Conservation (phyloP, 2,329 filamentous ascomycete genomes). For the Neonectria ditissima region DNA sequence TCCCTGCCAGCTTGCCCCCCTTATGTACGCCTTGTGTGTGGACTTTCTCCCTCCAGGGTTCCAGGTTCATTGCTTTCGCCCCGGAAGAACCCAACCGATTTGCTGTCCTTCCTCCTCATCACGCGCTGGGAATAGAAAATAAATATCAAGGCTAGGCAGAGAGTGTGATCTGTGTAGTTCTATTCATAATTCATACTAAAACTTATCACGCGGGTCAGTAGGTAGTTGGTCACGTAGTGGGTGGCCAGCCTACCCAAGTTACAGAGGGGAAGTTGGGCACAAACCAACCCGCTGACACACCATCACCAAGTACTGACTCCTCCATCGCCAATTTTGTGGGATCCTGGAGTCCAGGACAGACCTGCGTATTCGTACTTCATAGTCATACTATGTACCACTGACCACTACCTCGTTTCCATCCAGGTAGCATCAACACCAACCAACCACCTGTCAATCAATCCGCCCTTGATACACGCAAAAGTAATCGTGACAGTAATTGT, state of each 20-base stretch:
- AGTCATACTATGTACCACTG: too few relatives aligned
- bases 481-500: slow-evolving; percentile 27
- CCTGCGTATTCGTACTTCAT: background rate
- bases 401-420: background rate
- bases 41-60: slow-evolving; percentile 18
- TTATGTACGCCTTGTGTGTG: background rate
- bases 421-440: background rate
- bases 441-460: background rate
- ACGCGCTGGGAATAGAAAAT: slow-evolving; percentile 18
- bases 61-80: slow-evolving; percentile 17
- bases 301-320: slow-evolving; percentile 16
- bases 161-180: slow-evolving; percentile 3
- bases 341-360: slow-evolving; percentile 1
- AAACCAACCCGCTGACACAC: slow-evolving; percentile 33
- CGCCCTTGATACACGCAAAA: background rate
- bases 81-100: slow-evolving; percentile 28
- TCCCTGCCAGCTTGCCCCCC: slow-evolving; percentile 12
- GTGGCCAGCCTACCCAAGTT: background rate
- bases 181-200: background rate
- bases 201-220: background rate
- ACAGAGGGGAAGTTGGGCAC: slow-evolving; percentile 30
- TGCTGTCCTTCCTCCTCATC: slow-evolving; percentile 33
- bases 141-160: slow-evolving; percentile 23
- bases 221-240: background rate
- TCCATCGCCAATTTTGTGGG: slow-evolving; percentile 4